Base-by-base conservation (phyloP, 345 rosid genomes). In the Moringa oleifera region DNA sequence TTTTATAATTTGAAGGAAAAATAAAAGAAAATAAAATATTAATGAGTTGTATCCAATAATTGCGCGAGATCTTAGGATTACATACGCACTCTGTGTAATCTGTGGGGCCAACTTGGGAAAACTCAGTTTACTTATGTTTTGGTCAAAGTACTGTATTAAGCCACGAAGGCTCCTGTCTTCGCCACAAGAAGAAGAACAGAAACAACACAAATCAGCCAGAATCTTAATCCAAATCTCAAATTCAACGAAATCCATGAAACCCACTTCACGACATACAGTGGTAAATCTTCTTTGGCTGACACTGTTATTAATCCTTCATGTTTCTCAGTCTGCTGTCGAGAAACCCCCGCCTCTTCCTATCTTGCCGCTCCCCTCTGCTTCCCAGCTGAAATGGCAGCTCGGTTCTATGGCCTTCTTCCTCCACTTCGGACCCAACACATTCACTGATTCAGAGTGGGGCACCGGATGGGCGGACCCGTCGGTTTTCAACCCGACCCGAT, bases 341-440 rank as follows among this genome's bases (percentile, higher is more conserved):
- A 81, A 53, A 65, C 84, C 96, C 51, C 75, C 91, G 4, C 98
- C 97, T 51, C 89, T 87, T 65, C 98, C 98, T 19, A 72, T 93
- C 58, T 57, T 88, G 18, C 97, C 97, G 59, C 53, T 93, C 59
- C 97, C 97, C 15, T 70, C 93, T 7, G 75, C 88, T 0, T 47
- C 74, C 51, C 98, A 93, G 79, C 88, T 93, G 64, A 78, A 77
- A 78, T 93, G 97, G 97, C 98, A 93, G 73, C 78, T 83, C 64
- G 56, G 78, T 66, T 64, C 88, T 25, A 84, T 84, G 88, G 78
- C 94, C 15, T 71, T 93, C 65, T 89, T 93, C 71, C 75, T 93
- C 73, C 97, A 89, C 66, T 93, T 93, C 63, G 97, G 98, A 21
- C 70, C 86, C 71, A 93, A 93, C 77, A 93, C 97, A 24, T 93